Evolutionary conservation across 2,329 filamentous ascomycete species (phyloP), one percentile per base, ranked within the genome.

Genomic region (Verticillium isaacii): DNA sequence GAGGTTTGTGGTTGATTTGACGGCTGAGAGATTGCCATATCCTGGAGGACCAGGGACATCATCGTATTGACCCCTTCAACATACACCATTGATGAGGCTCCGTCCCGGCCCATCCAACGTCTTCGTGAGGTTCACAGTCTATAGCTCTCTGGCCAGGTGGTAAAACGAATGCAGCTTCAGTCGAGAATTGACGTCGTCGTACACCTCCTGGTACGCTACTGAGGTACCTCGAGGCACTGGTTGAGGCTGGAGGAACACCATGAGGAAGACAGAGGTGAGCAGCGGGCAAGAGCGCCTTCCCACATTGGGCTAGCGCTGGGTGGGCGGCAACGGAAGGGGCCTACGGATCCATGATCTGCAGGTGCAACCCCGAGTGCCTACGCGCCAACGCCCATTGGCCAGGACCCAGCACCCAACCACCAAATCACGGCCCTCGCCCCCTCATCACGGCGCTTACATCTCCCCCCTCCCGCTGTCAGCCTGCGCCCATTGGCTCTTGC

Each of bases 391-490:
- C 45, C 19, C 37, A 65, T 65, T 65, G 62, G 63, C 58, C 45
- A 14, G 8, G 8, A 5, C 45, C 45, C 45, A 52, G 19, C 19
- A n/a, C 45, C 45, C 19, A 52, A 52, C 45, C 45, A 19, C 45
- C 45, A 52, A 52, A 52, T 52, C 45, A 58, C 63, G 62, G 32
- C 59, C 63, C 60, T 52, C 19, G 45, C 58, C 61, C 29, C 60
- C 58, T 57, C 15, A 64, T 37, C 57, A 34, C 60, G 63, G 63
- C 63, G 63, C 63, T 65, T 65, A 65, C 37, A 62, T 56, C 11
- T 50, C 58, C 60, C 59, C 62, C 45, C 45, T 52, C 45, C 19
- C 19, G 19, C n/a, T 59, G 60, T 17, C 36, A 57, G 57, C 56
- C 55, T 55, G 32, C 58, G 45, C 62, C 58, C 57, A 65, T 65